A percentile compares a stretch with the other conserved stretches of the same genome.
These are phyloP conservation scores for Ophiostoma triangulosporum DNA, from an alignment of 2,329 filamentous ascomycete species.

Conservation along the genomic window DNA sequence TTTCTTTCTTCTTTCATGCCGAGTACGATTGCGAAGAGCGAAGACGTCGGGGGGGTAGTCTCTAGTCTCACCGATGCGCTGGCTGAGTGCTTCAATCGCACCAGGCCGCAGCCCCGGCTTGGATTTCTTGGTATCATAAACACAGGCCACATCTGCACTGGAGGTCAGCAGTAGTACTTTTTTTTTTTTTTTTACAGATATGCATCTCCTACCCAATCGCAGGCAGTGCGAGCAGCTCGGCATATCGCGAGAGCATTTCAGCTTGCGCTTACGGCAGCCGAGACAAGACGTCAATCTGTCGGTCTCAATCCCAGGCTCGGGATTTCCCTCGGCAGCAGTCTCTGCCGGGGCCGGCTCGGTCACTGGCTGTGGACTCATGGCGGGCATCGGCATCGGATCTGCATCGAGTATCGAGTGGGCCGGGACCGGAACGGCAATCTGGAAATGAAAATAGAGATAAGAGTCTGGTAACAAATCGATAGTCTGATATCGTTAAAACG, in stretches of 20 bases:
- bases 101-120: constrained; percentile 14
- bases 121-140: constrained; percentile 8
- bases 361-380: background rate
- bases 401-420: too few relatives aligned
- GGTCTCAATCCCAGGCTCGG: background rate
- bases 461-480: too few relatives aligned
- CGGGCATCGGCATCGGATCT: background rate
- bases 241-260: constrained; percentile 12
- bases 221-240: constrained; percentile 12
- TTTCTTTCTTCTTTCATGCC: background rate
- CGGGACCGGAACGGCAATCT: too few relatives aligned
- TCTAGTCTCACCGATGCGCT: constrained; percentile 6
- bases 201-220: background rate
- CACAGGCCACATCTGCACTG: constrained; percentile 4
- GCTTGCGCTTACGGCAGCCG: constrained; percentile 12
- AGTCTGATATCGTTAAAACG: background rate
- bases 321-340: background rate
- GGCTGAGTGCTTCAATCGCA: constrained; percentile 13
- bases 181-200: background rate
- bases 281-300: constrained; percentile 7
- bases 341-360: background rate
- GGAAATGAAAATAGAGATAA: too few relatives aligned
- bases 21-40: background rate
- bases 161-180: background rate
- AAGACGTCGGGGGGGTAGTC: too few relatives aligned